Base-by-base conservation (phyloP, 305 asterid genomes). In the Solanum hybrid region DNA sequence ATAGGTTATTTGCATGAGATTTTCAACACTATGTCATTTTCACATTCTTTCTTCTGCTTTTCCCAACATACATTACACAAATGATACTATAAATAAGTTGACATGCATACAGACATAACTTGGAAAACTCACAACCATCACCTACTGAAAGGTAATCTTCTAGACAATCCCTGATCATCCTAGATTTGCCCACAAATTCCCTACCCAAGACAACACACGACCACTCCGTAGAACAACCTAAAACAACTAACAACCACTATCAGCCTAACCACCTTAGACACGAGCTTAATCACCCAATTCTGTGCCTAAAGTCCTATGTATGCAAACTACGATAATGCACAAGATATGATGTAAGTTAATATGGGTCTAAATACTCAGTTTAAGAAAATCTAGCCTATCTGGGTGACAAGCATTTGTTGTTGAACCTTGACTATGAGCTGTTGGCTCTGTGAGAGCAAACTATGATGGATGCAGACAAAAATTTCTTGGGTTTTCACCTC, bases 391-490 rank as follows among this genome's bases (percentile, higher is more conserved):
- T 56, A 6, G 24, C 69, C 24, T 56, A 7, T 0, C 1, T 56
- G 1, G 24, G 69, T 1, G 4, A 6, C 10, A 56, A 17, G 2
- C 4, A 56, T 6, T 0, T 6, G 0, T 0, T 19, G 24, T 17
- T 56, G 69, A 56, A 56, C 69, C 5, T 51, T 56, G 69, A 56
- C n/a, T 56, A 17, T 56, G 69, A 56, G 2, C 2, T 19, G 7
- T 56, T 19, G 24, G 4, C 10, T 56, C 69, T 7, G 24, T 56
- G 2, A 56, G 24, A 56, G 69, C 10, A 17, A 56, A 56, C 5
- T 3, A 56, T 56, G 24, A 56, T 17, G 24, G 17, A 17, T 7
- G 5, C 4, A 0, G 69, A 56, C 24, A 0, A 56, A 17, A 56
- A 0, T 17, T 2, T 1, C 2, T 56, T 15, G n/a, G 66, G 66